Percentiles rank a stretch among this genome's conserved stretches.
phyloP scores from a whole-genome alignment of 805 yeast species.

The Candida schatavii region DNA sequence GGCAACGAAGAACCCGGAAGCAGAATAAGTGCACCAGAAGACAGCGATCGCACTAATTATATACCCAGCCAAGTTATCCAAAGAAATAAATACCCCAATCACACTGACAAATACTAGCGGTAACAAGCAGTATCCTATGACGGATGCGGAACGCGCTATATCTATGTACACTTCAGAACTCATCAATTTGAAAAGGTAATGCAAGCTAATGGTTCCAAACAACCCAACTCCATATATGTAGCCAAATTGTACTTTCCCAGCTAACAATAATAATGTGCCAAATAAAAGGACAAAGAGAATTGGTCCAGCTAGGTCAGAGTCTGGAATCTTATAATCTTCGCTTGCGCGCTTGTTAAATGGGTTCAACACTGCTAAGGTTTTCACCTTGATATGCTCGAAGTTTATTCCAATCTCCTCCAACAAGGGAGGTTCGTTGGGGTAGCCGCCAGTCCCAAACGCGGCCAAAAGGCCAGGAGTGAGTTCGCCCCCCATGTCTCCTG shows the following conservation, averaged over 20 bases:
- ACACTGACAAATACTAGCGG: constrained; percentile 82
- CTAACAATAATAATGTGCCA: constrained; percentile 75
- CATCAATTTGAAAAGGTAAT: constrained; percentile 84
- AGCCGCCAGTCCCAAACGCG: constrained; percentile 90
- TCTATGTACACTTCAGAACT: constrained; percentile 58
- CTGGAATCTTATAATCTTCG: constrained; percentile 68
- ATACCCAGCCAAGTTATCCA: constrained; percentile 78
- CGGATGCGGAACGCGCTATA: constrained; percentile 76
- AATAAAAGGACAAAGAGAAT: constrained; percentile 81
- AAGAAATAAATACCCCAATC: constrained; percentile 59
- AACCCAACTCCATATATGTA: constrained; percentile 95
- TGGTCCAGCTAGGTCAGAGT: constrained; percentile 95
- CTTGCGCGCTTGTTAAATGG: constrained; percentile 63
- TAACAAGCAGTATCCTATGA: constrained; percentile 87
- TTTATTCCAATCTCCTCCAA: constrained; percentile 92
- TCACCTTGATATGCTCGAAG: constrained; percentile 78
- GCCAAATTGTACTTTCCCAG: constrained; percentile 96
- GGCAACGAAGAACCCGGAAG: constrained; percentile 89
- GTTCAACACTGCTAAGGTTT: constrained; percentile 82
- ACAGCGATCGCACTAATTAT: constrained; percentile 63
- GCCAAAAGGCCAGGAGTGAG: constrained; percentile 79
- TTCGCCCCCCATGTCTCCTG: constrained; percentile 45
- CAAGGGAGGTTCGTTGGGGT: constrained; percentile 91
- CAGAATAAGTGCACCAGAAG: constrained; percentile 88
- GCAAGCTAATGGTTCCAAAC: constrained; percentile 83